Conservation (phyloP, 2,329 filamentous ascomycete species). For the Dendrostoma leiphaemia region DNA sequence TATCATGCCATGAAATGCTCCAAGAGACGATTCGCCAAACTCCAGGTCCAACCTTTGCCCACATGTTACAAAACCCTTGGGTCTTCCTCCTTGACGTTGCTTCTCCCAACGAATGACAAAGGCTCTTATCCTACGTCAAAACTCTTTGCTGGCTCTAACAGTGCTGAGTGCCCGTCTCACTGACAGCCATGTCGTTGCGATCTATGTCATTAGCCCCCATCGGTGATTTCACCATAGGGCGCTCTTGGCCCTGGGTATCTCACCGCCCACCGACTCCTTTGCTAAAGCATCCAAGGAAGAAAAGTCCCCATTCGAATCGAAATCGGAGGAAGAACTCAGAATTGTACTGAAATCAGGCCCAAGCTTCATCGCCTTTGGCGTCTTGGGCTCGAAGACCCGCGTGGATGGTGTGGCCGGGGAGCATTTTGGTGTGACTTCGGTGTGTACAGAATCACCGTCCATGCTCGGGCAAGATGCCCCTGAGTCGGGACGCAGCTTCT, state of each 20-base stretch:
- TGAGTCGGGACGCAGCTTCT: neutral
- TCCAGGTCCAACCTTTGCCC: no score
- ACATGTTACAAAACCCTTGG: no score
- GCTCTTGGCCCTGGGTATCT: neutral
- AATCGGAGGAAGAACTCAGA: neutral
- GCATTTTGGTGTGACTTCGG: neutral
- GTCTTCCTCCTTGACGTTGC: no score
- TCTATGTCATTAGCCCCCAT: no score
- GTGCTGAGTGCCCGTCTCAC: no score
- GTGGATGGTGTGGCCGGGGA: constrained; percentile 18
- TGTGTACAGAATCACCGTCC: constrained; percentile 1
- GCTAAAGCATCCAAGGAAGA: neutral
- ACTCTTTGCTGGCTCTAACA: no score
- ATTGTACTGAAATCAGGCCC: neutral
- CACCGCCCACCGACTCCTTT: neutral
- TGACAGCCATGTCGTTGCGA: no score
- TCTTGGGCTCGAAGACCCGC: constrained; percentile 26
- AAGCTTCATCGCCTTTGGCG: constrained; percentile 29
- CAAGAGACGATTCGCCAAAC: neutral
- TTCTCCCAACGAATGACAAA: neutral
- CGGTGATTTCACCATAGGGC: neutral
- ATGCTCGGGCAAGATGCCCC: constrained; percentile 2
- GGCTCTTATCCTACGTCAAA: no score
- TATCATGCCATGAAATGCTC: neutral
- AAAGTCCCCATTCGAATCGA: neutral